Base-by-base conservation (phyloP, 2,329 filamentous ascomycete species). In the Aspergillus spinulosporus region DNA sequence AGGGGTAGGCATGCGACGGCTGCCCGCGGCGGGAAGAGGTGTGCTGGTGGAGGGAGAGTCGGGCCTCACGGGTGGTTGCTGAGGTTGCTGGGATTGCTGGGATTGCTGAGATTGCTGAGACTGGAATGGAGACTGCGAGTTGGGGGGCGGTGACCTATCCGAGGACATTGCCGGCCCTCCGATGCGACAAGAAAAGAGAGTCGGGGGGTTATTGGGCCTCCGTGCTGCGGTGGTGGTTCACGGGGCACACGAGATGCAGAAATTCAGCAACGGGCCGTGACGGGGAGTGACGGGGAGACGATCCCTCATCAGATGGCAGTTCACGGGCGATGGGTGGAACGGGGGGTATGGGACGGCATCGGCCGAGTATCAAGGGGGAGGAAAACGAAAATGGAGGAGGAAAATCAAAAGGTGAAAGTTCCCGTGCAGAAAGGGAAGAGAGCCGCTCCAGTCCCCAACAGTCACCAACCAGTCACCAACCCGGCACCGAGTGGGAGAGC, bases 81-180 rank as follows among this genome's bases (percentile, higher is more conserved):
- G 66, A 53, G 34, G 21, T 21, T 21, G 4, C 34, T 9, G 34
- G 7, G 34, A 37, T 37, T 37, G 4, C 34, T 9, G 34, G 7
- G 34, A 37, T 37, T 37, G 4, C 34, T 9, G 34, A 4, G 34
- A 37, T 37, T 2, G 4, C 34, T 9, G 8, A 2, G 34, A 37
- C 34, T 37, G 34, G 11, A 12, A 37, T 12, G 4, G 34, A 37
- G 9, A 12, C 9, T 12, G 34, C 11, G 62, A 61, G 58, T 62
- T 64, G 54, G 63, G 64, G 52, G 65, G 59, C 55, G 67, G 62
- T 63, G 66, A 67, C 59, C 61, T 64, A 59, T 69, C 66, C 55
- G 63, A 60, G 62, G 67, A 66, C 69, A 72, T 72, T 61, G 60
- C 65, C 62, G 61, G 59, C 57, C 66, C 61, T 63, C 62, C 66